Base-by-base conservation (phyloP, 2,329 filamentous ascomycete genomes). In the Colletotrichum abscissum region DNA sequence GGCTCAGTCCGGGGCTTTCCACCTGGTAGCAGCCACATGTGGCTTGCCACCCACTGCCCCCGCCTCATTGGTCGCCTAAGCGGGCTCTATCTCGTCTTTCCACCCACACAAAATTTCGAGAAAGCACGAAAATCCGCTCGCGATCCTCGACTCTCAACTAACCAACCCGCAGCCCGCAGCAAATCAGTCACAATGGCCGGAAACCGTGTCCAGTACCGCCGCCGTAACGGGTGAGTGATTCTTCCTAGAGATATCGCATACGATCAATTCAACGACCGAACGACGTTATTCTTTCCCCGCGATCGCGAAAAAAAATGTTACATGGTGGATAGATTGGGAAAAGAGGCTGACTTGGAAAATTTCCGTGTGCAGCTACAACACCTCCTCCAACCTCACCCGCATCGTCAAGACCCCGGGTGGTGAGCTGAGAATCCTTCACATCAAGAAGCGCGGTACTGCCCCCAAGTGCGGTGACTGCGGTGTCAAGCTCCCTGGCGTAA, bases 381-480 rank as follows among this genome's bases (percentile, higher is more conserved):
- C 96, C 86, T 90, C 90, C 86, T 97, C 94, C 86, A 98, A 99
- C 94, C 95, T 95, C 88, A 96, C 97, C 86, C 94, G 97, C 85
- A 91, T 97, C 83, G 87, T 98, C 88, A 97, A 97, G 92, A 99
- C 97, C 80, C 97, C 97, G 80, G 97, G 97, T 86, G 97, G 97
- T 86, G 92, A 96, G 86, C 92, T 98, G 83, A 93, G 97, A 86
- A 93, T 98, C 85, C 94, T 98, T 82, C 96, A 99, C 93, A 95
- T 98, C 91, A 98, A 98, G 94, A 99, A 99, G 95, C 94, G 93
- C 86, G 97, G 95, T 81, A 97, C 95, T 85, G 94, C 95, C 78
- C 97, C 97, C 85, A 99, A 99, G 92, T 99, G 97, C 86, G 94
- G 97, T 91, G 97, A 99, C 91, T 99, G 97, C 85, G 97, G 97